These are phyloP conservation scores for Penicillium simplicissimum DNA, from an alignment of 495 filamentous ascomycete genomes.

Conservation along the genomic window DNA sequence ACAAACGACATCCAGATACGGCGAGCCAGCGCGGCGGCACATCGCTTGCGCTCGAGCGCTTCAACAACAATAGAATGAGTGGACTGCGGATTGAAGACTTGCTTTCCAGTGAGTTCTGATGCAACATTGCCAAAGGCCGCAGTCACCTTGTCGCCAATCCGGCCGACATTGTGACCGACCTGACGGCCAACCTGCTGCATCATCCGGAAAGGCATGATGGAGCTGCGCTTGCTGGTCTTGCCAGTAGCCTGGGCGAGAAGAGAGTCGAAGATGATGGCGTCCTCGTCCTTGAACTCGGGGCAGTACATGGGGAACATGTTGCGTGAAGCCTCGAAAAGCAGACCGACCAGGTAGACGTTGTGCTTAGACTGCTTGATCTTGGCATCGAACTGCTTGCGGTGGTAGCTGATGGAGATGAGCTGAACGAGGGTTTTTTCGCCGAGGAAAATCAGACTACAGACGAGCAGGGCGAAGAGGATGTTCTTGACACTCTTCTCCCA, in stretches of 20 bases:
- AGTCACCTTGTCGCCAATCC: conserved; percentile 87
- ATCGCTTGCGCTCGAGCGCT: conserved; percentile 78
- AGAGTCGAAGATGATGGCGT: conserved; percentile 83
- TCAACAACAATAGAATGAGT: conserved; percentile 86
- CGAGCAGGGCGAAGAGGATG: conserved; percentile 73
- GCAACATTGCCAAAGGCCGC: conserved; percentile 93
- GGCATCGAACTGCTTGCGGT: conserved; percentile 86
- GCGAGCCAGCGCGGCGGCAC: conserved; percentile 83
- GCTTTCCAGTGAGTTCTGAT: conserved; percentile 89
- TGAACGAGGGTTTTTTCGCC: conserved; percentile 84
- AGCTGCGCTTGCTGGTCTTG: conserved; percentile 46
- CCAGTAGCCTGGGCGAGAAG: conserved; percentile 44
- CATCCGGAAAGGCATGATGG: conserved; percentile 72
- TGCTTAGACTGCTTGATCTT: conserved; percentile 89
- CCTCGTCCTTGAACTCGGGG: conserved; percentile 85
- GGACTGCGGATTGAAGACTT: conserved; percentile 87
- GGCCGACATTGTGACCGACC: conserved; percentile 64
- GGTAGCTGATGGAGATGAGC: conserved; percentile 91
- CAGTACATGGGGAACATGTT: conserved; percentile 89
- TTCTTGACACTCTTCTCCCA: conserved; percentile 68
- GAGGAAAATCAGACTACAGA: conserved; percentile 75
- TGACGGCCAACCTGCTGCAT: conserved; percentile 54
- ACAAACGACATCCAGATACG: conserved; percentile 99
- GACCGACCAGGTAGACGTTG: conserved; percentile 72
- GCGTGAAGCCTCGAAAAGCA: conserved; percentile 87